Base-by-base conservation (phyloP, 257 asterid species). In the Solanum ossicruentum region DNA sequence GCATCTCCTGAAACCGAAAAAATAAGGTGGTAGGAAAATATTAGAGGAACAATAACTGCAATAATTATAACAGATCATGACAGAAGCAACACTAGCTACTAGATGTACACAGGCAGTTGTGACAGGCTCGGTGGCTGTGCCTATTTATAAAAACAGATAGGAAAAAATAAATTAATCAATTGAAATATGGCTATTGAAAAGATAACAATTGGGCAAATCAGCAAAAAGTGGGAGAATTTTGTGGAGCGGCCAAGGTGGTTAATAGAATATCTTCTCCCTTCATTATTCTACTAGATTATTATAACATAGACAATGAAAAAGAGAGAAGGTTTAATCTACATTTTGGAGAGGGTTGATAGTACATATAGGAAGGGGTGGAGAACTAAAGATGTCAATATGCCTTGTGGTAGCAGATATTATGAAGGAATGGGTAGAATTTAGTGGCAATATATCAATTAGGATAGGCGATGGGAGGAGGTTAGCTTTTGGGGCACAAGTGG, bases 1-100 rank as follows among this genome's bases (percentile, higher is more conserved):
- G 92, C 93, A 93, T 92, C 89, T 93, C 96, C 98, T 95, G 92
- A 58, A 56, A 91, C 21, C 75, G 84, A 79, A 78, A 51, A 55
- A 28, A 75, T 1, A 23, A 75, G 61, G 61, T 28, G 15, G 60
- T 15, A 23, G 82, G 61, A 75, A 49, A 32, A 49, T 15, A 75
- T 75, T 17, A 51, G 80, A 71, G 80, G 21, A 75, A 15, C 61
- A 75, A 23, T 26, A 75, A 75, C 45, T 47, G 41, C 81, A 73
- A 73, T 8, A 73, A 47, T 73, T 73, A 45, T 73, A 15, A 47
- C 18, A 4, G 47, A 73, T 73, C 81, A 73, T 7, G 58, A 47
- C 58, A 73, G 73, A 66, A 73, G 36, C 81, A 45, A 51, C 61
- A 75, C 60, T 75, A 75, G 82, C 41, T 10, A 75, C 15, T 49